Percentiles rank a stretch among this genome's conserved stretches.
Conservation (phyloP, 2,329 filamentous ascomycete genomes). For the Tolypocladium sp. region DNA sequence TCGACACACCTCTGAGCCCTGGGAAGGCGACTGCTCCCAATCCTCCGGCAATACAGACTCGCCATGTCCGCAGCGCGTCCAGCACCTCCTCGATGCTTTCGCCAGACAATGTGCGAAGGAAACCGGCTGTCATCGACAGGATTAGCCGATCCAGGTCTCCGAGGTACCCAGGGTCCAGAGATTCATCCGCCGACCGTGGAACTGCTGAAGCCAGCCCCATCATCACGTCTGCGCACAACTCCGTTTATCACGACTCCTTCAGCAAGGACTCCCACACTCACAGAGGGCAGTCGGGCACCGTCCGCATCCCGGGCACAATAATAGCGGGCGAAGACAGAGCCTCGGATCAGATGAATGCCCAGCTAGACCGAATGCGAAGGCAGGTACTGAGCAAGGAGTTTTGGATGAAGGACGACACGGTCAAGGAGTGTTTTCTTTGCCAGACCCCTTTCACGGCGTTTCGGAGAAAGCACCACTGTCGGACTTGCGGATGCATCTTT, state of each 20-base stretch:
- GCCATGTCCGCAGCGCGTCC: conserved; percentile 23
- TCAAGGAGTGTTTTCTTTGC: conserved; percentile 93
- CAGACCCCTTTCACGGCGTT: conserved; percentile 88
- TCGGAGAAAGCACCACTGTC: conserved; percentile 91
- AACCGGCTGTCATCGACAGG: conserved; percentile 45
- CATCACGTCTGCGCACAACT: conserved; percentile 50
- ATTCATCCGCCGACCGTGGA: conserved; percentile 49
- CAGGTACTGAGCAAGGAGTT: conserved; percentile 91
- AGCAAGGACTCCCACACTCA: conserved; percentile 34
- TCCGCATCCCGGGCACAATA: conserved; percentile 47
- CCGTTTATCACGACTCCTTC: conserved; percentile 48
- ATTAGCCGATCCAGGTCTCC: conserved; percentile 38
- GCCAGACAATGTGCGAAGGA: conserved; percentile 29
- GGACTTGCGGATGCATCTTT: conserved; percentile 96
- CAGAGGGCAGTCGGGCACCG: conserved; percentile 33
- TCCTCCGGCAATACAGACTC: conserved; percentile 24
- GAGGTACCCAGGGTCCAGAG: conserved; percentile 38
- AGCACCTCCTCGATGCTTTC: conserved; percentile 24
- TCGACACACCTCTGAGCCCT: conserved; percentile 35
- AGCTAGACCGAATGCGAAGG: conserved; percentile 65
- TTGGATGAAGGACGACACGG: conserved; percentile 99
- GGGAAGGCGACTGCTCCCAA: conserved; percentile 23
- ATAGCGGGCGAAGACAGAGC: conserved; percentile 43
- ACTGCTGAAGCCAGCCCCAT: conserved; percentile 48
- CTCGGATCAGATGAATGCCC: conserved; percentile 49